phyloP scores from a whole-genome alignment of 2,329 filamentous ascomycete genomes.

The Nemania sp. region DNA sequence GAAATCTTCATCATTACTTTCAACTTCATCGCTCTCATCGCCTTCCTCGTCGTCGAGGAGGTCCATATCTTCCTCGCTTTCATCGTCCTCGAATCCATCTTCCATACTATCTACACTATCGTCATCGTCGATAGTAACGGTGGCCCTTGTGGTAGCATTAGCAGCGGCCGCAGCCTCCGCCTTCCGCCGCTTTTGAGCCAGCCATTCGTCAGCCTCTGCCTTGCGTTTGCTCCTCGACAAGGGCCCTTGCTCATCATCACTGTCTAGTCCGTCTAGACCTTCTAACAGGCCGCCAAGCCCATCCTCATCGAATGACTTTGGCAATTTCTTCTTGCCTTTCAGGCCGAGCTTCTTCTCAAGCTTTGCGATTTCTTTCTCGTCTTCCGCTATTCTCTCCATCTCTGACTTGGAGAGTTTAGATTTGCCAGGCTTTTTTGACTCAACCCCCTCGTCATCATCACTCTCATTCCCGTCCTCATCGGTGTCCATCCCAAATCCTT shows the following conservation, averaged over 20 bases:
- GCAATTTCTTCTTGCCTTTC: constrained; percentile 78
- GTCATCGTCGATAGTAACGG: constrained; percentile 45
- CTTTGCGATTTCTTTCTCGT: constrained; percentile 89
- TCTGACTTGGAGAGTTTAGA: constrained; percentile 53
- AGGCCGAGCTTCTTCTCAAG: constrained; percentile 90
- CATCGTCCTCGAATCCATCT: constrained; percentile 41
- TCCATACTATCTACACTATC: constrained; percentile 42
- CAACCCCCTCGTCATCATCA: constrained; percentile 46
- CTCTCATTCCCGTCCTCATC: constrained; percentile 41
- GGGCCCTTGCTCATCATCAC: constrained; percentile 54
- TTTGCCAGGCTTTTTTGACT: constrained; percentile 48
- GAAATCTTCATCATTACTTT: constrained; percentile 46
- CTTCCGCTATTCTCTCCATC: constrained; percentile 76
- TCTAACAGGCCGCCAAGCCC: constrained; percentile 83
- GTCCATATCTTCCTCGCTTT: constrained; percentile 39
- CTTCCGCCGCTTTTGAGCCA: constrained; percentile 68
- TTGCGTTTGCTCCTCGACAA: constrained; percentile 72
- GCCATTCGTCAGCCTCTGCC: constrained; percentile 69
- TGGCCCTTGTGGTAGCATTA: constrained; percentile 35
- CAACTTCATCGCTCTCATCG: constrained; percentile 20
- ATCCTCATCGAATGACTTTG: constrained; percentile 81
- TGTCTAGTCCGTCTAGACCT: constrained; percentile 69
- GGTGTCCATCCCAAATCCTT: constrained; percentile 10
- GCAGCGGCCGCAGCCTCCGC: constrained; percentile 47
- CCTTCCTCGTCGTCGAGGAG: constrained; percentile 49